Evolutionary conservation across 2,329 filamentous ascomycete genomes (phyloP), one percentile per base, ranked within the genome.

Genomic region (Myriosclerotinia scirpicola): DNA sequence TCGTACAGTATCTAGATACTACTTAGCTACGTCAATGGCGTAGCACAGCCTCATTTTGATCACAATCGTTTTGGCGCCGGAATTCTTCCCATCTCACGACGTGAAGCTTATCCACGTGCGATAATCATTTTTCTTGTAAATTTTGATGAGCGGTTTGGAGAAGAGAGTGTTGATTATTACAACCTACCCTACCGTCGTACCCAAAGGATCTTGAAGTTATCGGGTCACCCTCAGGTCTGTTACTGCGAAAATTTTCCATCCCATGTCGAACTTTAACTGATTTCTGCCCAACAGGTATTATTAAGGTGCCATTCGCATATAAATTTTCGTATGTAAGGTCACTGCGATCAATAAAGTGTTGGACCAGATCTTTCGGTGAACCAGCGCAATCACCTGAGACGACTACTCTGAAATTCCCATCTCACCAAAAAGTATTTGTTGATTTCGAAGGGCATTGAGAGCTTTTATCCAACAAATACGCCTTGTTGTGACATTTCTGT

Each of bases 171-270:
- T 48, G 30, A 46, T 48, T 5, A 59, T 36, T n/a, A 22, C 26
- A n/a, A 48, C 44, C 56, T 59, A 3, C 26, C 26, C 26, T 26
- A 3, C 26, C 26, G 17, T 20, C 42, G 30, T 34, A 44, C 15
- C 20, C 3, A 48, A 17, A n/a, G 17, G 8, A 12, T 50, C 14
- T 50, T 5, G 58, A 60, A 60, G 44, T 38, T 38, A 20, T 50
- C 58, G 44, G 30, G 44, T 26, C 58, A 17, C 44, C 38, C 58
- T 60, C 44, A 60, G 58, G 42, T 60, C 30, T 60, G 30, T 60
- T 38, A 22, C n/a, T 60, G 42, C 42, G 55, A 56, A 46, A 46
- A 34, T 3, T 15, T 14, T 20, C 30, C 42, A 36, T 46, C 17
- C 17, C 42, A 59, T 59, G 56, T 60, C n/a, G 44, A 50, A 26